Percentiles rank a stretch among this genome's conserved stretches.
phyloP scores from a whole-genome alignment of 305 asterid genomes.

The Plantago rigida region DNA sequence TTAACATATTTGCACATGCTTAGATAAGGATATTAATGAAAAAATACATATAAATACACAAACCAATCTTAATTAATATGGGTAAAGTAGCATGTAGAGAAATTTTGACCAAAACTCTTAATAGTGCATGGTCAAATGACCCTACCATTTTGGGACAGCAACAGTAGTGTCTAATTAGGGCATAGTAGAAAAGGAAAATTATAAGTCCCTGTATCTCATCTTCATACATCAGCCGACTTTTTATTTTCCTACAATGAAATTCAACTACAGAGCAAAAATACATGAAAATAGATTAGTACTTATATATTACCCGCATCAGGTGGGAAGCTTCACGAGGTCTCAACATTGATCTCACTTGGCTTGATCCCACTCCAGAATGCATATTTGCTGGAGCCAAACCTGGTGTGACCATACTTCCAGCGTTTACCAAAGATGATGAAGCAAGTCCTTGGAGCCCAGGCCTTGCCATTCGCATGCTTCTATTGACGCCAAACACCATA shows the following conservation, averaged over 20 bases:
- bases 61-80: too few species aligned
- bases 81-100: too few species aligned
- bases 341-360: conserved; percentile 45
- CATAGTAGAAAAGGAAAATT: too few species aligned
- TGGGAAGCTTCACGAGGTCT: conserved; percentile 52
- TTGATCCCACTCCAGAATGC: conserved; percentile 47
- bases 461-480: conserved; percentile 54
- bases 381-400: conserved; percentile 37
- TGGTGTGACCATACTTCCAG: conserved; percentile 53
- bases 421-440: conserved; percentile 41
- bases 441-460: conserved; percentile 52
- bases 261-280: conserved; percentile 19
- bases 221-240: too few species aligned
- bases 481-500: conserved; percentile 34
- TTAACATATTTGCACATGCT: too few species aligned
- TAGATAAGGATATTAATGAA: too few species aligned
- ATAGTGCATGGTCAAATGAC: too few species aligned
- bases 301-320: conserved; percentile 43
- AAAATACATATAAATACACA: too few species aligned
- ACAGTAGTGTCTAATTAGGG: not conserved
- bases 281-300: conserved; percentile 5
- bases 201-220: too few species aligned
- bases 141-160: too few species aligned
- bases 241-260: not conserved
- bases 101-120: too few species aligned